Base-by-base conservation (phyloP, 805 yeast genomes). In the Zygoascus biomembranicola region DNA sequence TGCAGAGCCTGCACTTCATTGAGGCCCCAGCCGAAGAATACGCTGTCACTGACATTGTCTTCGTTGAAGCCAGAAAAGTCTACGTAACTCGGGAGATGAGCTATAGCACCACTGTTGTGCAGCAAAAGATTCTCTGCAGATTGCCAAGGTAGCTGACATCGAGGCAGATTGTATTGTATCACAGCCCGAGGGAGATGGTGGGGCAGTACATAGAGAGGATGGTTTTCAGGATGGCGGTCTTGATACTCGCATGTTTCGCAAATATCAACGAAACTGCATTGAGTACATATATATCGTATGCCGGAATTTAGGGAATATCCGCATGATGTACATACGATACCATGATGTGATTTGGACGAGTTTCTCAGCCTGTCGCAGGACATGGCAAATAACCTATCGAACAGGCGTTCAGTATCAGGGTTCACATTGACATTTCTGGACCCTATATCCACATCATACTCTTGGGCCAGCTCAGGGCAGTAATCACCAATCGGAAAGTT, bases 191-290 rank as follows among this genome's bases (percentile, higher is more conserved):
- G 55, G 8, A 54, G 28, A 13, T 52, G 31, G 11, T 56, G 51
- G 26, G 52, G 52, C 31, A 63, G 52, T 37, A 63, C 61, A 57
- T 61, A 63, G 14, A 63, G 51, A 35, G 60, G 50, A 32, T 64
- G 66, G 1, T 56, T 46, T 18, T 52, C 50, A 11, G 53, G 53
- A 47, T 63, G 67, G 16, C 50, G 37, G 31, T 60, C 64, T 14
- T 50, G 35, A 1, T 57, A 55, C 57, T 74, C 76, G 59, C 77
- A 74, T 2, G 57, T 45, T 43, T 71, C 71, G 61, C 84, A 79
- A 47, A 79, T 62, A 59, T 78, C 82, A 59, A 67, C 76, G 61
- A 78, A 75, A 2, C 59, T 58, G 61, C 84, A 79, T 35, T 77
- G 73, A 31, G 74, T 57, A 62, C 84, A 79, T 44, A 73, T 67